Conservation (phyloP, 805 yeast species). For the Lipomyces anomalus region DNA sequence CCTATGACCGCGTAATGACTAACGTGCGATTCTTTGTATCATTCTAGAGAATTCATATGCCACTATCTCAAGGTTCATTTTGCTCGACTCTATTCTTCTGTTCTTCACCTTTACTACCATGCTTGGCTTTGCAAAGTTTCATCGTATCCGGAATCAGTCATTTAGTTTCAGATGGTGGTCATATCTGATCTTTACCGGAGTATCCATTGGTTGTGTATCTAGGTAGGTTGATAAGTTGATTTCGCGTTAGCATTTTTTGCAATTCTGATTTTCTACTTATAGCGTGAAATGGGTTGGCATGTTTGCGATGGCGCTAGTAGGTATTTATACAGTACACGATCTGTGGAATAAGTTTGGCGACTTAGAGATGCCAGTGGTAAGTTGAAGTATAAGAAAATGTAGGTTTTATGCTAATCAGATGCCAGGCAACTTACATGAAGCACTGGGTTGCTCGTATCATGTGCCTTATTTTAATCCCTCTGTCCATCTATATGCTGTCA, state of each 20-base stretch:
- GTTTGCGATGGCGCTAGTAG: constrained; percentile 80
- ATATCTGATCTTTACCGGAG: constrained; percentile 82
- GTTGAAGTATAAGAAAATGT: neutral
- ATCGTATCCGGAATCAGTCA: constrained; percentile 53
- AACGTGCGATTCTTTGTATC: constrained; percentile 12
- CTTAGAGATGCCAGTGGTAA: constrained; percentile 29
- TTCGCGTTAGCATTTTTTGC: no score
- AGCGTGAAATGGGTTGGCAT: constrained; percentile 97
- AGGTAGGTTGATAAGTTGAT: constrained; percentile 37
- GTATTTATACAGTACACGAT: constrained; percentile 82
- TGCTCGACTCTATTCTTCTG: constrained; percentile 84
- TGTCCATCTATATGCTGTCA: constrained; percentile 57
- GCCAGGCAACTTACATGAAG: constrained; percentile 26
- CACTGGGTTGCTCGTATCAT: constrained; percentile 73
- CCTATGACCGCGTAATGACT: neutral
- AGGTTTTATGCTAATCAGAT: neutral
- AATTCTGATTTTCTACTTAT: no score
- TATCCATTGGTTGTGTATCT: constrained; percentile 72
- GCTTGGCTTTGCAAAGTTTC: constrained; percentile 65
- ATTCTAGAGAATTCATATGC: constrained; percentile 76
- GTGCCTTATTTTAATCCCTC: constrained; percentile 66
- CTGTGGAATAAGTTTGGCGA: constrained; percentile 82
- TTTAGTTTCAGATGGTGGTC: constrained; percentile 87
- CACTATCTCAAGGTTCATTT: constrained; percentile 80
- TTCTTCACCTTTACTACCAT: constrained; percentile 85